Base-by-base conservation (phyloP, 129 eudicot species). In the Rutidosis leptorrhynchoides region DNA sequence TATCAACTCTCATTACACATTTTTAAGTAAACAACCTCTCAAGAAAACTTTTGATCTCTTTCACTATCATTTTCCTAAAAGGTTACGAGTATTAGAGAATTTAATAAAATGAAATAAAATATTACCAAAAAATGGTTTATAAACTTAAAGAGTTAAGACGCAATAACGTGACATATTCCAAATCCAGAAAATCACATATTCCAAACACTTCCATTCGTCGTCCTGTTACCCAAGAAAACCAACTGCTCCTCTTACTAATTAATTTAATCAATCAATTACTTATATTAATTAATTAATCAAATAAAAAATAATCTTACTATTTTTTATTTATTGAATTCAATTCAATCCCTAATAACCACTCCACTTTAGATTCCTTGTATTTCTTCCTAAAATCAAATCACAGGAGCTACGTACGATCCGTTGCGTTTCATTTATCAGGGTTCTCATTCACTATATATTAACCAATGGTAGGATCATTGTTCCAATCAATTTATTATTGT, bases 361-460 rank as follows among this genome's bases (percentile, higher is more conserved):
- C 65, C 77, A 53, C 71, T 64, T 37, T 8, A 35, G 64, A 72
- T 73, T 73, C 77, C 71, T 64, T 64, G 55, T 49, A 17, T 49
- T 58, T 28, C 67, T 21, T 29, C 49, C 46, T 28, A 15, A 45
- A 22, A 45, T 48, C 61, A 33, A 32, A 51, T 72, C 63, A 51
- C 28, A 64, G 64, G n/a, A 40, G 46, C 4, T 40, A 40, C 46
- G 65, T 73, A 73, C 77, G 64, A 63, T 63, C 77, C 23, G 49
- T 64, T 73, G 56, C 71, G 48, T 29, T 53, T 70, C 24, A 23
- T 20, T 72, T 10, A 52, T 72, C 52, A 55, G 56, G 69, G 45
- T 16, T 40, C 70, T 24, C 10, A 49, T 63, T 63, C 26, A 33
- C 64, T 52, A 25, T 40, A 1, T 7, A 40, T 40, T 40, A 35